Evolutionary conservation across 768 basidiomycete species (phyloP), one percentile per base, ranked within the genome.

Genomic region (Tylopilus rubrobrunneus): DNA sequence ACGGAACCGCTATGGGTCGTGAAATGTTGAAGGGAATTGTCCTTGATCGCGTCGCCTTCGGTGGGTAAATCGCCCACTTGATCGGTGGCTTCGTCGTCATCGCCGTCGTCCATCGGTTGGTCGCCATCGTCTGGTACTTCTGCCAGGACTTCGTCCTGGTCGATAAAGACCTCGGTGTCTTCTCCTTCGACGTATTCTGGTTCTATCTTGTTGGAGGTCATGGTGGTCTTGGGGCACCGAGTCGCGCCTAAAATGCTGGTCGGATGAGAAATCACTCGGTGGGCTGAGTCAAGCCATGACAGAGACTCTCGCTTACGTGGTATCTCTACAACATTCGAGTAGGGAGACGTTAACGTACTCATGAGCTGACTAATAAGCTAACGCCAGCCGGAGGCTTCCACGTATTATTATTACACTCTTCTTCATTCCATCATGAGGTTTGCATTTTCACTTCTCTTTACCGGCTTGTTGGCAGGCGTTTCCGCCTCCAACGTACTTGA

Each of bases 401-500:
- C 69, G 68, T 72, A 60, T 11, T 3, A 48, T 40, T 19, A 31
- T 31, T 8, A 11, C 21, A 23, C 55, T 63, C 61, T 67, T 43
- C 25, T 40, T 61, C 55, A 25, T 49, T 25, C 70, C 61, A 69
- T 49, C 58, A 91, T 89, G 89, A 79, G 72, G 69, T 69, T 86
- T 53, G 76, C 78, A 27, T 62, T 82, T 57, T 76, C 80, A 41
- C 62, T 88, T 44, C 72, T 88, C 59, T 72, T 80, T 21, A 74
- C 81, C n/a, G 74, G 79, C 21, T 63, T 87, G 10, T 62, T 85
- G 58, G 78, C 82, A 42, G 72, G 74, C 34, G 85, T 75, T 12
- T 71, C 73, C 53, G 88, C 89, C 42, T 93, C 89, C 9, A 92
- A 93, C 64, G 94, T 97, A 48, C 56, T 94, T 42, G 92, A 93